Evolutionary conservation across 2,329 filamentous ascomycete species (phyloP).

Genomic region (Ceratocystis cubensis): DNA sequence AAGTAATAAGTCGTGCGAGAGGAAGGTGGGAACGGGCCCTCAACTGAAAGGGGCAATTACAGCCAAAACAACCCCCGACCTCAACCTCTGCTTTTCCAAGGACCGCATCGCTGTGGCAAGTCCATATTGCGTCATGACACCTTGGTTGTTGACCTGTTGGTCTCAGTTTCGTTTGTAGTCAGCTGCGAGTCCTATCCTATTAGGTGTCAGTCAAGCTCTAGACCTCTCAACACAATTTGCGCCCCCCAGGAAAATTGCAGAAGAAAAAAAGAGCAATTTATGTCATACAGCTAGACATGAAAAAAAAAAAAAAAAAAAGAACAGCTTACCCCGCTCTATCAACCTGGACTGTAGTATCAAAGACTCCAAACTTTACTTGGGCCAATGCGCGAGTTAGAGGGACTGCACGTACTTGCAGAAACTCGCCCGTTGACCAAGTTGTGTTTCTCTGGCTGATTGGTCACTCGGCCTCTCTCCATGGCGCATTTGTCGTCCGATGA

Average conservation of each 20-base stretch:
- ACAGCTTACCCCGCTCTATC: background rate
- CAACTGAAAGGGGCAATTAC: background rate
- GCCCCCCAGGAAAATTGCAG: background rate
- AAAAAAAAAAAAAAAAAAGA: no score
- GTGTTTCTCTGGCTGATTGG: background rate
- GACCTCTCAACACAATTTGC: background rate
- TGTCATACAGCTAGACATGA: no score
- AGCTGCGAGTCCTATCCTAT: background rate
- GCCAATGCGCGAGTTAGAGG: background rate
- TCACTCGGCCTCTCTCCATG: no score
- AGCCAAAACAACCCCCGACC: background rate
- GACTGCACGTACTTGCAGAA: background rate
- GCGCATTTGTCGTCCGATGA: no score
- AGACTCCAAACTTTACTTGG: no score
- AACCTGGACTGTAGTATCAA: no score
- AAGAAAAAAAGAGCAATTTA: background rate
- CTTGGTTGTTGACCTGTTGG: background rate
- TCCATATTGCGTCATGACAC: background rate
- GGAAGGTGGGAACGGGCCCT: background rate
- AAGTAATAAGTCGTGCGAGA: background rate
- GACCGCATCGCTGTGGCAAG: no score
- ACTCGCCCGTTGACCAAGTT: background rate
- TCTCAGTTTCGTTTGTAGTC: background rate
- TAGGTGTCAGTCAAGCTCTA: background rate
- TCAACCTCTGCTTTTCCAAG: background rate